phyloP scores from a whole-genome alignment of 495 filamentous ascomycete genomes.

The Sporormia fimetaria region DNA sequence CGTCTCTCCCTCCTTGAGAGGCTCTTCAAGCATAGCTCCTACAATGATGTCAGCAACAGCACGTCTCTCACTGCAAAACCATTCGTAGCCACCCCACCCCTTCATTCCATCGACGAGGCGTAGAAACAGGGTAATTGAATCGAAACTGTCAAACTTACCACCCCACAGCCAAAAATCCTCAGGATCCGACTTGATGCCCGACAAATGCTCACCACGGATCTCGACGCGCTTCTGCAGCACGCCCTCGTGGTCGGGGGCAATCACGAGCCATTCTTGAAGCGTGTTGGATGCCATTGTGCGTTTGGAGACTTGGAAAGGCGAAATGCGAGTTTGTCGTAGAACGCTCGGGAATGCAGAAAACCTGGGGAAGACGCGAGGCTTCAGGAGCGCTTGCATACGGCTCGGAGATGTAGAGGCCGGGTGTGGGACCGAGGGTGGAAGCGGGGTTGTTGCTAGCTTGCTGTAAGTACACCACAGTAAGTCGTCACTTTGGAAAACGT shows the following conservation, averaged over 20 bases:
- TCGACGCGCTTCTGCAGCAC: constrained; percentile 56
- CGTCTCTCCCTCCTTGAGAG: constrained; percentile 49
- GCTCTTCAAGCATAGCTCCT: constrained; percentile 60
- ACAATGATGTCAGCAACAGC: constrained; percentile 36
- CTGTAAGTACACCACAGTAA: too few relatives aligned
- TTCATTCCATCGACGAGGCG: background rate
- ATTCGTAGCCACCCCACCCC: background rate
- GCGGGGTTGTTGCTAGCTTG: too few relatives aligned
- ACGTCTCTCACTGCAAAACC: background rate
- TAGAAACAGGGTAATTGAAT: background rate
- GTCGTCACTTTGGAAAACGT: too few relatives aligned
- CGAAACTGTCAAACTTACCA: constrained; percentile 12
- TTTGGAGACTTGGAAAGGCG: background rate
- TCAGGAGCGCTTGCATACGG: too few relatives aligned
- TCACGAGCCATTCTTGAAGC: constrained; percentile 63
- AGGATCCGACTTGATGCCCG: constrained; percentile 8
- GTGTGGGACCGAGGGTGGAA: too few relatives aligned
- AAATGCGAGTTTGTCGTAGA: background rate
- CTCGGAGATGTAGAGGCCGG: too few relatives aligned
- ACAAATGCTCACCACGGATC: constrained; percentile 44
- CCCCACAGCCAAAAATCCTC: constrained; percentile 25
- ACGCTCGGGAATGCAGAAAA: background rate
- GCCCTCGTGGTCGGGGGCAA: constrained; percentile 65
- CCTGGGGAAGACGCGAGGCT: too few relatives aligned
- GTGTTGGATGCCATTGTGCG: constrained; percentile 4